Base-by-base conservation (phyloP, 495 filamentous ascomycete genomes). In the Neurospora sp. region DNA sequence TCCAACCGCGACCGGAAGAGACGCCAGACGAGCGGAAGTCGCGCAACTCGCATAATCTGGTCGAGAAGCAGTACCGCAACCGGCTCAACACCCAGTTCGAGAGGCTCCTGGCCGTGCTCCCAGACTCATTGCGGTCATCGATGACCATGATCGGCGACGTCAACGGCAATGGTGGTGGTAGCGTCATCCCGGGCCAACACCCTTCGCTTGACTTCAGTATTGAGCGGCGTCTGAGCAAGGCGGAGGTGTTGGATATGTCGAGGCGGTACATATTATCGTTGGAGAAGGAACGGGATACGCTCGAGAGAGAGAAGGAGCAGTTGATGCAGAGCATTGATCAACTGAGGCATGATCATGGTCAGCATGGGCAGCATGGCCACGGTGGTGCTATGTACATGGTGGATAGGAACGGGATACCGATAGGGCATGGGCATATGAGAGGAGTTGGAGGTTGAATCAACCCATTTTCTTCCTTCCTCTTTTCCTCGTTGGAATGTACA, bases 51-150 rank as follows among this genome's bases (percentile, higher is more conserved):
- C 84, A 85, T 68, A 85, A 86, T 73, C 75, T 83, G 37, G 83
- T 85, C 7, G 84, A 86, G 78, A 85, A 85, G 73, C 79, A 85
- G 73, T 86, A 86, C 74, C 82, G 84, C n/a, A 83, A 82, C 73
- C 70, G 84, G 22, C 81, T 86, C 18, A 86, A 86, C 69, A 74
- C 77, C 3, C 81, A 85, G 74, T 86, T 84, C 74, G 83, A 86
- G 70, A 82, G 73, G 41, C 78, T 86, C 31, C 76, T 86, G 18
- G 77, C 80, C 35, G 78, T 79, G 0, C 80, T 86, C 1, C 84
- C 84, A 0, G 79, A 83, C n/a, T 77, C 74, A 8, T 76, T 83
- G 76, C 76, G 74, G 16, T 76, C 72, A 22, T 42, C 68, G 20
- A 76, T 77, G 46, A 75, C 71, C 31, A 73, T 73, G 38, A 73